Evolutionary conservation across 1,284 basidiomycete genomes (phyloP), one percentile per base, ranked within the genome.

Genomic region (Jaminaea rosea): DNA sequence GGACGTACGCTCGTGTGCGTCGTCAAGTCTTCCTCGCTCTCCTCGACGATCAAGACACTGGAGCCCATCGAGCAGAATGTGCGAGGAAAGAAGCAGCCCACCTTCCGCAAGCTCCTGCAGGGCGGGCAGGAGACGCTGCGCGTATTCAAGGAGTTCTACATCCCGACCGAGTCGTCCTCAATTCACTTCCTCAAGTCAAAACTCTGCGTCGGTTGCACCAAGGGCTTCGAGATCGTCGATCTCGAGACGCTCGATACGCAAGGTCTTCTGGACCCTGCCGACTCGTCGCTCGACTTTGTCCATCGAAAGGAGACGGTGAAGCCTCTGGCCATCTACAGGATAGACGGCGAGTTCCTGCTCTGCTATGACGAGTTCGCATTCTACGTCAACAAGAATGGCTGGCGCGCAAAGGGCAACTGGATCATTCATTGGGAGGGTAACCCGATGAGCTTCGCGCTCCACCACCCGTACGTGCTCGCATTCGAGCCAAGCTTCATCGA

Each of bases 291-390:
- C 46, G 92, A 97, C 65, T 97, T 99, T 78, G 89, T 97, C 26
- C 81, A 89, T 60, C 88, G 86, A 75, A 79, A 85, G 53, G 91
- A 94, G 72, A 87, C 84, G 67, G 81, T 94, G 46, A 82, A 87
- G 53, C 94, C 94, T 7, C 87, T 98, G 79, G 89, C 92, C 6
- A 96, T 99, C 58, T 99, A 93, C 75, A 82, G 93, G 47, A 88
- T 98, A 60, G 89, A 92, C 62, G 90, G 91, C 67, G 93, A 97
- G 72, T 98, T 99, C 76, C 76, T 99, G 55, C 77, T 99, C 39
- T 99, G 94, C 75, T 99, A 98, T 77, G 93, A 97, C 76, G 93
- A 97, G 77, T 97, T 96, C 74, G 93, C 94, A 0, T 97, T 99
- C 74, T 98, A 96, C 76, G 90, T 98, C 66, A 94, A 97, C 77